Base-by-base conservation (phyloP, 2,329 filamentous ascomycete species). In the Stenocarpella maydis region DNA sequence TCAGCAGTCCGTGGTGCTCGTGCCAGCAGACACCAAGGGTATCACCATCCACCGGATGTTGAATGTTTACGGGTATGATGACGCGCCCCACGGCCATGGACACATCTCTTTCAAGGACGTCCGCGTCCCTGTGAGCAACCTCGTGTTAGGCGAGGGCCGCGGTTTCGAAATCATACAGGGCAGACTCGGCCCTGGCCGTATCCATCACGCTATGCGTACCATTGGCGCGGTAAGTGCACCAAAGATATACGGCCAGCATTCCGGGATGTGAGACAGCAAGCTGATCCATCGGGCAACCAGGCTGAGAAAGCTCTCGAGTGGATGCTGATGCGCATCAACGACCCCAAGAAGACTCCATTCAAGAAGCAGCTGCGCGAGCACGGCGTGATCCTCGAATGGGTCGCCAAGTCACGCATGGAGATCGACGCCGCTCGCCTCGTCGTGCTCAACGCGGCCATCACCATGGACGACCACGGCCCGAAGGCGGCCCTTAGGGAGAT, bases 91-190 rank as follows among this genome's bases (percentile, higher is more conserved):
- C 80, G 96, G 96, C 68, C 96, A 99, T 82, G 96, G 94, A 53
- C 95, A 99, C 81, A 90, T 99, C 78, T 88, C 85, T 43, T 98
- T 99, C 83, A 86, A 90, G 70, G 92, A 98, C 78, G 96, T 98
- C 72, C 92, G 95, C 70, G 93, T 99, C 0, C 95, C 95, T 9
- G 89, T 86, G 39, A 84, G 85, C 76, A 96, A 93, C 83, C 91
- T 99, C 77, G 92, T 98, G 14, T 91, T 99, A 4, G 95, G 96
- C 71, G 93, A 96, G 80, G 96, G 96, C 73, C 90, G 93, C 72
- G 96, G 96, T 24, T 99, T 99, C 80, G 96, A 99, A 82, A 97
- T 99, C 78, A 98, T 99, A 78, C 96, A 99, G 80, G 96, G 96
- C 69, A 93, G 96, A 75, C 91, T 99, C 28, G 96, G 96, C 1